Conservation (phyloP, 2,329 filamentous ascomycete species). For the Tolypocladium sp. region DNA sequence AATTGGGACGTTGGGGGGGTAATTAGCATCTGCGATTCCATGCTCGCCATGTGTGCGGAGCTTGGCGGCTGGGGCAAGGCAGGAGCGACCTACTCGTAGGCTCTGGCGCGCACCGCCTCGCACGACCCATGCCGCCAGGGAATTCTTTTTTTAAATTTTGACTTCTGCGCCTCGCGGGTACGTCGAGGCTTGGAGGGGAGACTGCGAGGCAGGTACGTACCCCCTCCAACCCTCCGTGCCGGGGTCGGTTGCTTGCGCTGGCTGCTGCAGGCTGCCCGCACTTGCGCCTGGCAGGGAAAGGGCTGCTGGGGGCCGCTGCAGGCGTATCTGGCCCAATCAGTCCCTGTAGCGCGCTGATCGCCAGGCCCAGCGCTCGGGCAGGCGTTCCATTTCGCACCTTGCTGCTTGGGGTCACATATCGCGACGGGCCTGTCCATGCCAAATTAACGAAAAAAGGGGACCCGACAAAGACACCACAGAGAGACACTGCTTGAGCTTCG, state of each 20-base stretch:
- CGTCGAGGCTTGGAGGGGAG: not conserved
- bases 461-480: not conserved
- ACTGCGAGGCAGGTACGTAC: not conserved
- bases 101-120: not conserved
- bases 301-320: not conserved
- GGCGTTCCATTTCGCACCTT: not conserved
- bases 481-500: not conserved
- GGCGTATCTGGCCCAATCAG: not conserved
- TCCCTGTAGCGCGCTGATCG: not conserved
- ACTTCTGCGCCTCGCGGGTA: constrained; percentile 1
- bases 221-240: too few species aligned
- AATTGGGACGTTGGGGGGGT: not conserved
- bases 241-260: not conserved
- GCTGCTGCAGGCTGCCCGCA: not conserved
- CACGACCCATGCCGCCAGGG: not conserved
- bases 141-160: constrained; percentile 3
- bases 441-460: not conserved
- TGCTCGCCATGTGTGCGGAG: not conserved
- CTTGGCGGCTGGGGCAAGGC: not conserved
- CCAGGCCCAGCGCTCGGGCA: not conserved
- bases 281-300: not conserved
- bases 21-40: not conserved
- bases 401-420: not conserved
- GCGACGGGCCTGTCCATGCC: not conserved
- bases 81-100: too few species aligned